A percentile compares a stretch with the other conserved stretches of the same genome.
These are phyloP conservation scores for Corymbia citriodora DNA, from an alignment of 441 rosid species.

Conservation along the genomic window DNA sequence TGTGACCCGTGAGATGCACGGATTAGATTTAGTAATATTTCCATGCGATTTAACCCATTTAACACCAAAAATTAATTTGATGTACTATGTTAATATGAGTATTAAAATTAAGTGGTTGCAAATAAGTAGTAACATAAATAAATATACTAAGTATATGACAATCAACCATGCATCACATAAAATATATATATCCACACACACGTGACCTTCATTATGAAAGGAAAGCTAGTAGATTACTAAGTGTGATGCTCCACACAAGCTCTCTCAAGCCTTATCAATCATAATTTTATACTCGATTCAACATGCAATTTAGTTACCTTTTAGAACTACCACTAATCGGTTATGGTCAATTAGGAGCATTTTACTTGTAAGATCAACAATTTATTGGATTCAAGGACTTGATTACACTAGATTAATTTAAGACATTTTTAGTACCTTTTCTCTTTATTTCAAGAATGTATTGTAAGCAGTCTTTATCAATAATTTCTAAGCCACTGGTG, in stretches of 20 bases:
- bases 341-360: not conserved
- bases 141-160: too few species aligned
- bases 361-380: fast-evolving
- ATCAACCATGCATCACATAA: too few species aligned
- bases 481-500: not conserved
- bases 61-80: too few species aligned
- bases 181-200: too few species aligned
- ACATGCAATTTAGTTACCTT: too few species aligned
- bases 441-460: not conserved
- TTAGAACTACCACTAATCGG: fast-evolving
- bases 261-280: not conserved
- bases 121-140: not conserved
- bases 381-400: fast-evolving
- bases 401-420: not conserved
- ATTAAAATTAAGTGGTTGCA: too few species aligned
- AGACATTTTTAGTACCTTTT: fast-evolving
- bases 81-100: not conserved
- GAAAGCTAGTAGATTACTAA: not conserved
- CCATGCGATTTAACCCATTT: not conserved
- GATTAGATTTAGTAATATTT: not conserved
- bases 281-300: too few species aligned
- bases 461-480: fast-evolving
- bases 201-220: not conserved
- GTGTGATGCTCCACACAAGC: not conserved
- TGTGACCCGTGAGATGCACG: not conserved